These are phyloP conservation scores for Pseudopediastrum boryanum DNA, from an alignment of 139 green algal species.

Conservation along the genomic window DNA sequence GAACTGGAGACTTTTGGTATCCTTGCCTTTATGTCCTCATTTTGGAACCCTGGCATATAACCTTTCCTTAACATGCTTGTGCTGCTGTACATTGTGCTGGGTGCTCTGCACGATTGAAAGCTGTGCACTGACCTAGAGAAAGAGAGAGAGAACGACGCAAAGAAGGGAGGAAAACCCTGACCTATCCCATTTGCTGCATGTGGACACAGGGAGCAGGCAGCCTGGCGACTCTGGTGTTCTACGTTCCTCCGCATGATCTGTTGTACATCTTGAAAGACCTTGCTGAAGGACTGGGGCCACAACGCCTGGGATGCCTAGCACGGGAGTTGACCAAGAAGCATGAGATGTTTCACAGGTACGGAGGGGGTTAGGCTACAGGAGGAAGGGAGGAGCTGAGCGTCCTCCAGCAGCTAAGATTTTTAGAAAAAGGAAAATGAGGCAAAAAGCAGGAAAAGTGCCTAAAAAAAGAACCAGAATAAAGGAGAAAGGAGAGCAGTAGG, in stretches of 20 bases:
- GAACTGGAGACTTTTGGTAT: too few species aligned
- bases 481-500: constrained; percentile 15
- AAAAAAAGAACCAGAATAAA: neutral
- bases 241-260: constrained; percentile 75
- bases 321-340: constrained; percentile 92
- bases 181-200: neutral
- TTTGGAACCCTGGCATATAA: neutral
- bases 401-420: neutral
- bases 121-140: neutral
- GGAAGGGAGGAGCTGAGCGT: neutral
- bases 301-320: constrained; percentile 70
- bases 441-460: neutral
- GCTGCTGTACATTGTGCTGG: neutral
- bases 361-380: constrained; percentile 35
- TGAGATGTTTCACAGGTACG: constrained; percentile 82
- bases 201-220: constrained; percentile 8
- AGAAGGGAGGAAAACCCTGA: neutral
- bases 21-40: too few species aligned
- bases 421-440: neutral
- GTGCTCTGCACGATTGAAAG: neutral
- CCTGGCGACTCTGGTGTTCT: constrained; percentile 75
- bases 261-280: constrained; percentile 64
- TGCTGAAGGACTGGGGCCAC: constrained; percentile 58
- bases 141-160: neutral
- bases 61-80: neutral